phyloP scores from a whole-genome alignment of 139 green algal genomes.

The Gonium pectorale region DNA sequence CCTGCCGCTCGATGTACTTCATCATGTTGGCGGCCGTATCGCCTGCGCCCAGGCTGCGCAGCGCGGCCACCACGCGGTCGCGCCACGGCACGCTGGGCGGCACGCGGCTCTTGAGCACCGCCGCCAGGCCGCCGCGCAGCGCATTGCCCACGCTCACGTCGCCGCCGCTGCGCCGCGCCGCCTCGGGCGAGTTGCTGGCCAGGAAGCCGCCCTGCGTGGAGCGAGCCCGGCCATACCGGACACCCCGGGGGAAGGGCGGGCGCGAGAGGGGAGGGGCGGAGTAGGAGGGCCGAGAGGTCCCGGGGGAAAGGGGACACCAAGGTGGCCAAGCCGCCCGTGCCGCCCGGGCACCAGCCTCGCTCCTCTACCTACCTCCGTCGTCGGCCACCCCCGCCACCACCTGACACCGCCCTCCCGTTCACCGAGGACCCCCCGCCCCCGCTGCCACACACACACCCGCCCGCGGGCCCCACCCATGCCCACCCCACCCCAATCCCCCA shows the following conservation, averaged over 20 bases:
- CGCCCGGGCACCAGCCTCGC: too few relatives aligned
- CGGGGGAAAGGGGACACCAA: too few relatives aligned
- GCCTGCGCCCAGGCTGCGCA: slow-evolving; percentile 64
- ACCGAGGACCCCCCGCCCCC: not conserved
- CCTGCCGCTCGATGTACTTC: slow-evolving; percentile 61
- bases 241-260: not conserved
- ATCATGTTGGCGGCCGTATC: slow-evolving; percentile 54
- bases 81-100: slow-evolving; percentile 45
- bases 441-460: not conserved
- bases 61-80: slow-evolving; percentile 51
- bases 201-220: slow-evolving; percentile 44
- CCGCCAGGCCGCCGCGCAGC: slow-evolving; percentile 45
- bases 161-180: not conserved
- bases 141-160: slow-evolving; percentile 54
- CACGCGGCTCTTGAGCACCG: slow-evolving; percentile 46
- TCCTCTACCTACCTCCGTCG: too few relatives aligned
- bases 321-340: too few relatives aligned
- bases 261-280: not conserved
- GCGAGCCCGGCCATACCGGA: too few relatives aligned
- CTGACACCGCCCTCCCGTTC: too few relatives aligned
- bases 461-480: not conserved
- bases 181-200: not conserved
- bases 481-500: not conserved
- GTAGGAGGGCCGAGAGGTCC: not conserved
- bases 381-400: too few relatives aligned